Percentiles rank a stretch among this genome's conserved stretches.
Conservation (phyloP, 495 filamentous ascomycete genomes). For the Apiosordaria backusii region DNA sequence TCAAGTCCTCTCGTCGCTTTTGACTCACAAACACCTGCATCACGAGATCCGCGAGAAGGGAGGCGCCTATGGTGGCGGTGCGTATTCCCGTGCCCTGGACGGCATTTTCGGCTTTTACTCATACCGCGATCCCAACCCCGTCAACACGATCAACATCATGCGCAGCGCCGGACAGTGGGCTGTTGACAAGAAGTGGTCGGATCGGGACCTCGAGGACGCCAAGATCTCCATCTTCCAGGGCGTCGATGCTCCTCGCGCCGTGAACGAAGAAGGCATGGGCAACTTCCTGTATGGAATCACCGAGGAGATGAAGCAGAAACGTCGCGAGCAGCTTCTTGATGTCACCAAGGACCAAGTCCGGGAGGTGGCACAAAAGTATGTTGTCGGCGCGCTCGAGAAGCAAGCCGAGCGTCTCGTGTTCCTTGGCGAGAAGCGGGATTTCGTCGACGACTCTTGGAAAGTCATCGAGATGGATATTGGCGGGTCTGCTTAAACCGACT, state of each 20-base stretch:
- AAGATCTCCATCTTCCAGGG: conserved; percentile 92
- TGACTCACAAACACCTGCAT: conserved; percentile 96
- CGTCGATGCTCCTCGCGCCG: conserved; percentile 87
- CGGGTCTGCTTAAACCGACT: conserved; percentile 28
- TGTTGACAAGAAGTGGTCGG: conserved; percentile 76
- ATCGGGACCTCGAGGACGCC: conserved; percentile 87
- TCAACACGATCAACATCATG: conserved; percentile 84
- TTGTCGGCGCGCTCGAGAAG: conserved; percentile 64
- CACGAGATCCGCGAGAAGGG: conserved; percentile 98
- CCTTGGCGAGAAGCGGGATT: conserved; percentile 80
- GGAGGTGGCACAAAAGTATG: conserved; percentile 73
- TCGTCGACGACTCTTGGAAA: conserved; percentile 57
- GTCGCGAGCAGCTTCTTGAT: conserved; percentile 82
- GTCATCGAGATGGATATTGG: conserved; percentile 51
- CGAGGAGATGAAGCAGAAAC: conserved; percentile 82
- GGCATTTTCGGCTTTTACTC: conserved; percentile 92
- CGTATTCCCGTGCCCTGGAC: conserved; percentile 71
- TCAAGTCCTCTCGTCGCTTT: conserved; percentile 82
- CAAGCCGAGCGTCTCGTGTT: conserved; percentile 59
- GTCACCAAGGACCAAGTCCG: conserved; percentile 78
- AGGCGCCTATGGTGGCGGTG: conserved; percentile 90
- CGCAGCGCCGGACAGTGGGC: conserved; percentile 79
- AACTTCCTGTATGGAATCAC: conserved; percentile 82
- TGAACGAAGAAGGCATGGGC: conserved; percentile 82
- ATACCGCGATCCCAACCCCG: conserved; percentile 94